These are phyloP conservation scores for Diaporthe helianthi DNA, from an alignment of 2,329 filamentous ascomycete genomes.

Conservation along the genomic window DNA sequence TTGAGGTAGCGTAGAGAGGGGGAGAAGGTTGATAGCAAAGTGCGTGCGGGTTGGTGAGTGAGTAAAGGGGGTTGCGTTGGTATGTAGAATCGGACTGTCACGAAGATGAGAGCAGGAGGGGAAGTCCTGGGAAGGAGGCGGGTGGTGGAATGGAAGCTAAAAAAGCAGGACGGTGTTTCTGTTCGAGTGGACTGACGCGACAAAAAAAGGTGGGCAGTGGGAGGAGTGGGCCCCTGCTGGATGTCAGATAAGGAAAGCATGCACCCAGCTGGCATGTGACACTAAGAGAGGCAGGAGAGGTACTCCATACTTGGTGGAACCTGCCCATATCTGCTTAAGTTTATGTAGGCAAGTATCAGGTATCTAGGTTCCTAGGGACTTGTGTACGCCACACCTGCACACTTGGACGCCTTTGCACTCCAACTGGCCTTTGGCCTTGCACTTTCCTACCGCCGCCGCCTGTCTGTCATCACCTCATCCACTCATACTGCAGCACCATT, in stretches of 20 bases:
- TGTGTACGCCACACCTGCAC: no score
- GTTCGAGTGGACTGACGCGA: conserved; percentile 26
- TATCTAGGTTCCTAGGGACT: no score
- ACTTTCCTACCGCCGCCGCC: neutral
- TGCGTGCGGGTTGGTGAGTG: neutral
- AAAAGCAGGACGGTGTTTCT: conserved; percentile 11
- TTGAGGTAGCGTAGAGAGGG: no score
- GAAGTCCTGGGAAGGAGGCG: conserved; percentile 8
- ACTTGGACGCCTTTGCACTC: no score
- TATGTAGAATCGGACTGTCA: neutral
- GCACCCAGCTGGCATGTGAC: conserved; percentile 6
- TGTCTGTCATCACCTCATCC: neutral
- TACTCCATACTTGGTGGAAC: neutral
- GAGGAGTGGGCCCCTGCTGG: neutral
- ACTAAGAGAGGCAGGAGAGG: conserved; percentile 4
- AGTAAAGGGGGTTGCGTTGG: conserved; percentile 15
- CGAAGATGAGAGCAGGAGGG: neutral
- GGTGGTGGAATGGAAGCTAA: conserved; percentile 26
- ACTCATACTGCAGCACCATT: neutral
- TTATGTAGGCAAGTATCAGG: neutral
- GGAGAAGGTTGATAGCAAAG: neutral
- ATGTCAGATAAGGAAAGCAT: conserved; percentile 21
- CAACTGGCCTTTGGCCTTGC: neutral
- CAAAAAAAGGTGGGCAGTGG: conserved; percentile 28
- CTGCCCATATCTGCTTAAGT: neutral